Conservation (phyloP, 2,329 filamentous ascomycete genomes). For the Trichocomaceae sp. region DNA sequence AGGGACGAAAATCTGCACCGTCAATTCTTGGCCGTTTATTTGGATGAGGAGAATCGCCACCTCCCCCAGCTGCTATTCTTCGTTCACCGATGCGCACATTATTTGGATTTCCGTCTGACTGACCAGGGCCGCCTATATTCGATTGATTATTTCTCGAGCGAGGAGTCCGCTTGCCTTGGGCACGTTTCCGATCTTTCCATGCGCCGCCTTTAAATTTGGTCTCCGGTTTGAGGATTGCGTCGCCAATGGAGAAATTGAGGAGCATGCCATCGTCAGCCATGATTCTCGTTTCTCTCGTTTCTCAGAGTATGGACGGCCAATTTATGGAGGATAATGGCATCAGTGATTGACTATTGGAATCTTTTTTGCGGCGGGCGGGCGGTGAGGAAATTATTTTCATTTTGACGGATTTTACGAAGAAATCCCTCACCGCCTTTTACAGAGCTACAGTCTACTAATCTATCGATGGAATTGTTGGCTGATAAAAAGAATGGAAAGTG, state of each 20-base stretch:
- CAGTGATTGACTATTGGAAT: neutral
- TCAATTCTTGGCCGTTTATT: conserved; percentile 37
- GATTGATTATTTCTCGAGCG: conserved; percentile 7
- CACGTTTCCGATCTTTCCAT: conserved; percentile 78
- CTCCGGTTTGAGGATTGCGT: conserved; percentile 57
- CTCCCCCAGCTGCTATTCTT: neutral
- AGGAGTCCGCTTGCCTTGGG: conserved; percentile 43
- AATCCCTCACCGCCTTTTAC: conserved; percentile 9
- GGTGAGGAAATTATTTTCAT: conserved; percentile 14
- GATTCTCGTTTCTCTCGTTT: neutral
- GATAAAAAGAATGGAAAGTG: no score
- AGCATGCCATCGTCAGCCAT: conserved; percentile 97
- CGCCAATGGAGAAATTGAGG: conserved; percentile 73
- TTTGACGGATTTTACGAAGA: conserved; percentile 8
- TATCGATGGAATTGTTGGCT: no score
- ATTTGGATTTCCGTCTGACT: conserved; percentile 26
- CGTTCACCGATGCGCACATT: conserved; percentile 23
- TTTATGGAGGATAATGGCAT: neutral
- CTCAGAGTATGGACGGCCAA: neutral
- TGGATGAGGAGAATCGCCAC: conserved; percentile 16
- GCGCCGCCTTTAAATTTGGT: conserved; percentile 75
- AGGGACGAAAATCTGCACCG: conserved; percentile 30
- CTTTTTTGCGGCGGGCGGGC: conserved; percentile 2
- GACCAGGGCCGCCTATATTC: conserved; percentile 12
- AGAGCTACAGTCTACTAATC: no score